A percentile compares a stretch with the other conserved stretches of the same genome.
Conservation (phyloP, 352 stramenopile species). For the Globisporangium emineosum region DNA sequence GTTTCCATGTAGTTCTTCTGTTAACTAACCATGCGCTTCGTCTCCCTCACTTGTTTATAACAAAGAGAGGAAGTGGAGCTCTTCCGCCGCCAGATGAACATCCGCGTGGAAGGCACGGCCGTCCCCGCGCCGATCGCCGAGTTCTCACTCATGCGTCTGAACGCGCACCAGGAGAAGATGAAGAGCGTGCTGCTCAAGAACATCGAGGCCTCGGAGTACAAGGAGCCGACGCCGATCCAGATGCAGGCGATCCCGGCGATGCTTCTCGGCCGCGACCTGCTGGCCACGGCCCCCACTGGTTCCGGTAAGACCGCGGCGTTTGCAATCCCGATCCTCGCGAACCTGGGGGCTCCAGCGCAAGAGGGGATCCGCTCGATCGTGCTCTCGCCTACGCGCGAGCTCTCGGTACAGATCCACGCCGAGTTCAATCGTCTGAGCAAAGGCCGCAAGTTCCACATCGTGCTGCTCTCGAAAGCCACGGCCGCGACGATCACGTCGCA, state of each 20-base stretch:
- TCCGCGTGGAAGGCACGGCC: conserved; percentile 62
- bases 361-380: conserved; percentile 90
- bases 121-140: conserved; percentile 73
- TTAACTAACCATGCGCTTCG: conserved; percentile 4
- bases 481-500: conserved; percentile 68
- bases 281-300: conserved; percentile 96
- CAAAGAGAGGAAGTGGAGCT: conserved; percentile 47
- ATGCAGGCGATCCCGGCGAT: conserved; percentile 96
- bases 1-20: background rate
- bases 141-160: conserved; percentile 70
- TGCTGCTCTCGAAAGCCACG: conserved; percentile 93
- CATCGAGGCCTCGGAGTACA: conserved; percentile 92
- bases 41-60: conserved; percentile 1
- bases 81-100: conserved; percentile 80
- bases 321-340: conserved; percentile 92
- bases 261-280: conserved; percentile 89
- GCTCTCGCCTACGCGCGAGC: conserved; percentile 96
- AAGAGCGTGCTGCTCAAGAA: conserved; percentile 70
- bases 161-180: conserved; percentile 40
- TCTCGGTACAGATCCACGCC: conserved; percentile 95
- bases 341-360: conserved; percentile 53
- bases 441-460: conserved; percentile 87
- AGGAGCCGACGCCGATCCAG: conserved; percentile 98
- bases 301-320: conserved; percentile 98
- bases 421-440: conserved; percentile 92